Base-by-base conservation (phyloP, 23 red algal species). In the Gracilaria domingensis region DNA sequence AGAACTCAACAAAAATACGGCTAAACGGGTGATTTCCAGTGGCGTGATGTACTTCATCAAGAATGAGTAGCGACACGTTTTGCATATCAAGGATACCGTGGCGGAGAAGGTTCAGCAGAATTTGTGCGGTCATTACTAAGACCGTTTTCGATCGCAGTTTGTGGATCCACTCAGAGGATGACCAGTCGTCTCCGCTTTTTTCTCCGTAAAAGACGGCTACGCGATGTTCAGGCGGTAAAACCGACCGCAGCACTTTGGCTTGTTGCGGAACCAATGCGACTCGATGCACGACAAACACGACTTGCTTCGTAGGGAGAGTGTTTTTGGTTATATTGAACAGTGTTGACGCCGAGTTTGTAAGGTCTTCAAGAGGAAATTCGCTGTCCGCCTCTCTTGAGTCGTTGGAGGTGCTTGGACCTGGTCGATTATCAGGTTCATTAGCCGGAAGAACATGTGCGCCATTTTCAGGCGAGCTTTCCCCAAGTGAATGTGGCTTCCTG, bases 21-120 rank as follows among this genome's bases (percentile, higher is more conserved):
- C 66, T 64, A 69, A 77, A 92, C 17, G 89, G 89, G 66, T 92
- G 89, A 25, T 75, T 84, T 34, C 80, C 70, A 2, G 89, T 92
- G 40, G 79, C 78, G 48, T 92, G 89, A 92, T 92, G 89, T 4
- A 79, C 89, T 76, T 92, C 89, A 84, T 92, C 89, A 30, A 92
- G 39, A 75, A 92, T 77, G 6, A 92, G 79, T 30, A 92, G 49
- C 25, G 89, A 79, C 25, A 92, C 14, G 29, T 84, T 14, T 26
- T 76, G 39, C 29, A 92, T 83, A 48, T 40, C 28, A 36, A 92
- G 23, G 35, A 92, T 57, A 32, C 89, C 89, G 55, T 92, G 89
- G 26, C 89, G 89, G 8, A 92, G 67, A 47, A 84, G 49, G 36
- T 92, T 92, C 1, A 92, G 67, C 56, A 92, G 80, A 66, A 92